phyloP scores from a whole-genome alignment of 768 basidiomycete genomes.

The Trametes sanguinea region DNA sequence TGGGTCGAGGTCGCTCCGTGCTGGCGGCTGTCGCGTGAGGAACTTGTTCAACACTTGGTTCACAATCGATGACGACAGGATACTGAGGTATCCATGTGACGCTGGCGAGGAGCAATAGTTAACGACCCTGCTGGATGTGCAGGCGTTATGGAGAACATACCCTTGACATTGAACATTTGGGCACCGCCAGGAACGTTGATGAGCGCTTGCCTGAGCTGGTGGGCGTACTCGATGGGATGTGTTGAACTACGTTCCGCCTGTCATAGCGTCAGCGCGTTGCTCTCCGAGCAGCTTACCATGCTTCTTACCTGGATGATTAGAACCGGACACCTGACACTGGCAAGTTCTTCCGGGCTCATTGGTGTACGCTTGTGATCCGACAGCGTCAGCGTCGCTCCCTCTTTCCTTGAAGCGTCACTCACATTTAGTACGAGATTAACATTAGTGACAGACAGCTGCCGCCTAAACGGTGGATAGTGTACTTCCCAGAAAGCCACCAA shows the following conservation, averaged over 20 bases:
- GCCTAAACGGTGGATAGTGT: slow-evolving; percentile 52
- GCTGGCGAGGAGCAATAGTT: slow-evolving; percentile 5
- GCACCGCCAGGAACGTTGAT: slow-evolving; percentile 47
- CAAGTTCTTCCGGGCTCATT: slow-evolving; percentile 48
- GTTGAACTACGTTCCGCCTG: slow-evolving; percentile 65
- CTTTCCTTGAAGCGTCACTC: slow-evolving; percentile 27
- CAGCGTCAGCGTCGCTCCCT: no score
- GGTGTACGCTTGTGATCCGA: slow-evolving; percentile 50
- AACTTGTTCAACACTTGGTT: slow-evolving; percentile 68
- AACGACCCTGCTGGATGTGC: neutral
- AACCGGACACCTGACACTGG: slow-evolving; percentile 61
- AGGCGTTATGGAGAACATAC: slow-evolving; percentile 35
- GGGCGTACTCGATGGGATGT: slow-evolving; percentile 58
- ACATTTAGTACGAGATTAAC: slow-evolving; percentile 64
- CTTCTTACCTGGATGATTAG: slow-evolving; percentile 65
- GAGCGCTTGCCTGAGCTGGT: slow-evolving; percentile 51
- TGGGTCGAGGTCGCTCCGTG: slow-evolving; percentile 49
- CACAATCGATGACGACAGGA: slow-evolving; percentile 58
- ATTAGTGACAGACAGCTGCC: slow-evolving; percentile 54
- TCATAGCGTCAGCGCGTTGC: neutral
- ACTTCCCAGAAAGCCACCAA: slow-evolving; percentile 67
- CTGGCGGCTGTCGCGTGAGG: slow-evolving; percentile 52
- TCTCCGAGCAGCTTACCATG: neutral
- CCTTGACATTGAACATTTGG: slow-evolving; percentile 64
- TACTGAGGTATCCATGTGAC: slow-evolving; percentile 50